phyloP scores from a whole-genome alignment of 768 basidiomycete genomes.

The Hemileccinum rubropunctum region DNA sequence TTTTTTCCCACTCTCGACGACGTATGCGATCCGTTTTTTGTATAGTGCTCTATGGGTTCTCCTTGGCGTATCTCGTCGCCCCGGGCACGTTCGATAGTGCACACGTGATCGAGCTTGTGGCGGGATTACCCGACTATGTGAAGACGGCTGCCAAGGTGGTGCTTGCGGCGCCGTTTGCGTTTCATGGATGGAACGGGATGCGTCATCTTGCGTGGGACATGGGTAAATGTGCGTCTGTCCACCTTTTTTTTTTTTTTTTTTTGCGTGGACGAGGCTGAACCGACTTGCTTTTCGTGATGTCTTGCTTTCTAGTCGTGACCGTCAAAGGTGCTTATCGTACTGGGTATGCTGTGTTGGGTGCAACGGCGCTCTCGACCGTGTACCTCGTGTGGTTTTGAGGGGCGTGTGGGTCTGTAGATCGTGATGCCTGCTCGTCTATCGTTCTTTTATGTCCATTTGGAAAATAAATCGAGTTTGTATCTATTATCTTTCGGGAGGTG shows the following conservation, averaged over 20 bases:
- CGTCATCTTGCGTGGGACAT: constrained; percentile 91
- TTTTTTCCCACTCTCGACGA: no score
- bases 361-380: constrained; percentile 71
- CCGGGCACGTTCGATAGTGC: constrained; percentile 79
- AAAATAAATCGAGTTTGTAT: constrained; percentile 1
- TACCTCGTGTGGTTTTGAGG: constrained; percentile 43
- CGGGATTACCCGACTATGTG: constrained; percentile 67
- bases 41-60: constrained; percentile 83
- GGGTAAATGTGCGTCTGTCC: constrained; percentile 69
- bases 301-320: constrained; percentile 60
- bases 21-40: no score
- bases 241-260: neutral
- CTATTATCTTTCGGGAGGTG: neutral
- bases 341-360: constrained; percentile 83
- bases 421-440: constrained; percentile 13
- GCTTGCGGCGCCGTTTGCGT: constrained; percentile 85
- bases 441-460: neutral
- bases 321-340: constrained; percentile 78
- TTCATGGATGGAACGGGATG: constrained; percentile 87
- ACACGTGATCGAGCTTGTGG: constrained; percentile 69
- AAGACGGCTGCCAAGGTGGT: constrained; percentile 76
- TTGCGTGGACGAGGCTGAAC: neutral
- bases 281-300: no score
- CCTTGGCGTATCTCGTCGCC: constrained; percentile 80
- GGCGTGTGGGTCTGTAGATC: no score